Percentiles rank a stretch among this genome's conserved stretches.
phyloP scores from a whole-genome alignment of 73 alveolate species.

The Paraurostyla sp. region DNA sequence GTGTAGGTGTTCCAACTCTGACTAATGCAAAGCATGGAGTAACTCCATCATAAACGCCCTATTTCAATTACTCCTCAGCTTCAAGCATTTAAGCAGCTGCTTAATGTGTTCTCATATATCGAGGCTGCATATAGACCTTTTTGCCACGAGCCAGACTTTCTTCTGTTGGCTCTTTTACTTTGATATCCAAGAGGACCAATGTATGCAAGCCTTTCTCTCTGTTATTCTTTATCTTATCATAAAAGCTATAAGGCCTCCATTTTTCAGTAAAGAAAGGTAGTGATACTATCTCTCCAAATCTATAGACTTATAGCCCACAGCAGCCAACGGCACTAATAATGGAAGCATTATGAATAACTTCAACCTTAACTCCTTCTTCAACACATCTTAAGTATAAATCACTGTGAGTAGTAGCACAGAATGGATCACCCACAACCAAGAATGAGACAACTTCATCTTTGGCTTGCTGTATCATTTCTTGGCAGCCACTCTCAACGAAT shows the following conservation, averaged over 20 bases:
- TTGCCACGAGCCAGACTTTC: constrained; percentile 91
- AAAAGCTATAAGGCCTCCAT: constrained; percentile 99
- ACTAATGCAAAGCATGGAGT: constrained; percentile 94
- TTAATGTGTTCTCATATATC: constrained; percentile 95
- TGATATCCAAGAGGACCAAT: constrained; percentile 96
- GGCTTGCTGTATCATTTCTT: constrained; percentile 93
- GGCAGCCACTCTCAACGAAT: constrained; percentile 98
- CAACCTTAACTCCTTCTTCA: constrained; percentile 95
- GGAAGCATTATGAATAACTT: constrained; percentile 98
- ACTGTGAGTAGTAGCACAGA: constrained; percentile 99
- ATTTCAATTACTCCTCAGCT: constrained; percentile 86
- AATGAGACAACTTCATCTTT: constrained; percentile 87
- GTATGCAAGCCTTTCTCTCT: constrained; percentile 96
- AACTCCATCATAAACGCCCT: constrained; percentile 74
- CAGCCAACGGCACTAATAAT: constrained; percentile 97
- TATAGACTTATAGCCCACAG: constrained; percentile 97
- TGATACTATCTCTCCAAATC: constrained; percentile 99
- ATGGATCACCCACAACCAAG: constrained; percentile 99
- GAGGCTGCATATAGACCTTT: constrained; percentile 96
- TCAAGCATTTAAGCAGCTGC: constrained; percentile 95
- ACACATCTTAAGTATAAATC: constrained; percentile 98
- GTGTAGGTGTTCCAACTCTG: constrained; percentile 92
- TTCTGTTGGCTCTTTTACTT: constrained; percentile 98
- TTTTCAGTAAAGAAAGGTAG: constrained; percentile 99
- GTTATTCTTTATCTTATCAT: constrained; percentile 95